Base-by-base conservation (phyloP, 257 asterid genomes). In the Solanum clarkiae region DNA sequence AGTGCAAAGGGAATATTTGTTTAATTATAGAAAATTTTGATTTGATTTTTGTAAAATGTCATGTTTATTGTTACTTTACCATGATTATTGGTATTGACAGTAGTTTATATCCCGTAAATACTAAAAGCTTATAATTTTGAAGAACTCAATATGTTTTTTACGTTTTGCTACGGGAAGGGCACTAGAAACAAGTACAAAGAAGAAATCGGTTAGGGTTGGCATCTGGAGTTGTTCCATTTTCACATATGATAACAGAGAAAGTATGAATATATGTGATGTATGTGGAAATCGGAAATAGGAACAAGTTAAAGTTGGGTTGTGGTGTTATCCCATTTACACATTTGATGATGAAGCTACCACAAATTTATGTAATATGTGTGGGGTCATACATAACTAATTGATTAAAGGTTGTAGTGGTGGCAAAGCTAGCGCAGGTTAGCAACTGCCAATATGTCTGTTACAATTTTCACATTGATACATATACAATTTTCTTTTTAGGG, bases 311-410 rank as follows among this genome's bases (percentile, higher is more conserved):
- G 82, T 81, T 82, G 93, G 89, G 88, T 90, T 93, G 83, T 96
- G 98, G 99, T 85, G 92, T 87, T 96, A 98, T 91, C 97, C 97
- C 85, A 91, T 96, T 82, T 96, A 98, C 88, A 93, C 98, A 80
- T 96, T 90, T 89, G 97, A 95, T 87, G 95, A 96, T 89, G 96
- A 92, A 89, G 96, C 93, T 60, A 83, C 86, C 69, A 84, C 93
- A 94, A 87, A 93, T 75, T 91, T 93, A 65, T 96, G 98, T 87
- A 97, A 96, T 83, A 96, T 96, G 86, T 96, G 98, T 88, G 99
- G 99, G 65, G 98, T 95, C 86, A 90, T 96, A 55, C 93, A 95
- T 62, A 92, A 94, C 88, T 98, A 97, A 71, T 93, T 95, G 93
- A 93, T 94, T 83, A 96, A 94, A 89, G 72, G 87, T 86, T 87